phyloP scores from a whole-genome alignment of 2,329 filamentous ascomycete species.

The Fusarium phyllophilum region DNA sequence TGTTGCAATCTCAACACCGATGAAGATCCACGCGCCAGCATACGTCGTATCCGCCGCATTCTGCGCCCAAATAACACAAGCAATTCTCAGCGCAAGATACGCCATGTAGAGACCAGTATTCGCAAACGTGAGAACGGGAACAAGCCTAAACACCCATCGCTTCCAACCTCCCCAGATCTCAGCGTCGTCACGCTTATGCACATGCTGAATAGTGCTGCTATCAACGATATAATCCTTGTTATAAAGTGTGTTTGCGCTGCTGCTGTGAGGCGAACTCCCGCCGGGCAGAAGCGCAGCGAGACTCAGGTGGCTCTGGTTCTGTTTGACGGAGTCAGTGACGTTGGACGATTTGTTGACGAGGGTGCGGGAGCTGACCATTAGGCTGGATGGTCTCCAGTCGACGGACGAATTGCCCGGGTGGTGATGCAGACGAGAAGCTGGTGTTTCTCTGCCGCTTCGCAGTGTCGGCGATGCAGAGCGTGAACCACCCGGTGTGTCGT shows the following conservation, averaged over 20 bases:
- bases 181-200: constrained; percentile 55
- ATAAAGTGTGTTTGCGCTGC: constrained; percentile 41
- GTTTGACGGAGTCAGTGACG: constrained; percentile 37
- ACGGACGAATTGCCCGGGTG: constrained; percentile 40
- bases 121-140: constrained; percentile 53
- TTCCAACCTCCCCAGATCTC: constrained; percentile 60
- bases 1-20: constrained; percentile 63
- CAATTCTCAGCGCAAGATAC: constrained; percentile 63
- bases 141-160: constrained; percentile 51
- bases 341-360: constrained; percentile 23
- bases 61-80: constrained; percentile 64
- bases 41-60: constrained; percentile 53
- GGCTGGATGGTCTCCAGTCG: constrained; percentile 45
- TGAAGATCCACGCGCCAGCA: constrained; percentile 66
- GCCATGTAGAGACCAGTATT: constrained; percentile 56
- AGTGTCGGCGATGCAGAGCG: constrained; percentile 44
- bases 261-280: constrained; percentile 22
- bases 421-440: constrained; percentile 19
- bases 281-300: constrained; percentile 53
- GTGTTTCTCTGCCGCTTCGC: constrained; percentile 41
- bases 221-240: constrained; percentile 47
- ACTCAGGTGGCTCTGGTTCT: constrained; percentile 57
- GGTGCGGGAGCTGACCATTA: constrained; percentile 40
- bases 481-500: constrained; percentile 38
- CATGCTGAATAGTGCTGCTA: constrained; percentile 49